A percentile compares a stretch with the other conserved stretches of the same genome.
Conservation (phyloP, 495 filamentous ascomycete species). For the Friedmanniomyces simplex region DNA sequence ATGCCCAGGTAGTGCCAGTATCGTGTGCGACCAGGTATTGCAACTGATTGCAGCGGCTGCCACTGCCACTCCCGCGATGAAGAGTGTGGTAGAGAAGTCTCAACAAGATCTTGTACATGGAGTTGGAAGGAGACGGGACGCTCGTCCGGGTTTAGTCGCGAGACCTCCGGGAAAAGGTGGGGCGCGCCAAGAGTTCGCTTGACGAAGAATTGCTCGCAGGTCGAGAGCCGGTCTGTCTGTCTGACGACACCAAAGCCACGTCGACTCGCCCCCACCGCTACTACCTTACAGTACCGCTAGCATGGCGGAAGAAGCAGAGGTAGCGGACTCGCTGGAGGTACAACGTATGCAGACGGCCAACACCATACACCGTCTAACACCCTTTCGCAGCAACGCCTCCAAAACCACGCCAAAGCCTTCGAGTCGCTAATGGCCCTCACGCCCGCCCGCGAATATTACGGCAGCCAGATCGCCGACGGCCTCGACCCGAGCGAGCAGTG, state of each 20-base stretch:
- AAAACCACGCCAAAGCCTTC: slow-evolving; percentile 75
- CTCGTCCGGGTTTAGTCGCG: no score
- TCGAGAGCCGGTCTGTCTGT: no score
- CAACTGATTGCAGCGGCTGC: no score
- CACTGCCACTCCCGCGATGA: no score
- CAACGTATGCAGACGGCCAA: slow-evolving; percentile 12
- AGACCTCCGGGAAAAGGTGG: no score
- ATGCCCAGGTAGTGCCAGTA: no score
- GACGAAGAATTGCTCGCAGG: no score
- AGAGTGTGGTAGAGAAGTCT: no score
- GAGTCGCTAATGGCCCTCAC: slow-evolving; percentile 86
- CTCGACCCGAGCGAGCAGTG: slow-evolving; percentile 31
- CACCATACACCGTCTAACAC: slow-evolving; percentile 7
- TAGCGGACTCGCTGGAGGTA: slow-evolving; percentile 29
- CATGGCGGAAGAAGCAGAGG: slow-evolving; percentile 10
- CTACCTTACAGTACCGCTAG: not conserved
- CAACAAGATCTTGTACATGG: no score
- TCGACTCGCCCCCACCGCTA: not conserved
- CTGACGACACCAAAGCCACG: not conserved
- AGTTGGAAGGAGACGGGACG: no score
- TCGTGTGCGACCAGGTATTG: no score
- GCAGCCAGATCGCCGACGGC: slow-evolving; percentile 16
- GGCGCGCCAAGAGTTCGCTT: no score
- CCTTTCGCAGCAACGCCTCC: slow-evolving; percentile 61
- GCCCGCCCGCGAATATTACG: slow-evolving; percentile 87